These are phyloP conservation scores for Solanum rostratum DNA, from an alignment of 257 asterid genomes.

Conservation along the genomic window DNA sequence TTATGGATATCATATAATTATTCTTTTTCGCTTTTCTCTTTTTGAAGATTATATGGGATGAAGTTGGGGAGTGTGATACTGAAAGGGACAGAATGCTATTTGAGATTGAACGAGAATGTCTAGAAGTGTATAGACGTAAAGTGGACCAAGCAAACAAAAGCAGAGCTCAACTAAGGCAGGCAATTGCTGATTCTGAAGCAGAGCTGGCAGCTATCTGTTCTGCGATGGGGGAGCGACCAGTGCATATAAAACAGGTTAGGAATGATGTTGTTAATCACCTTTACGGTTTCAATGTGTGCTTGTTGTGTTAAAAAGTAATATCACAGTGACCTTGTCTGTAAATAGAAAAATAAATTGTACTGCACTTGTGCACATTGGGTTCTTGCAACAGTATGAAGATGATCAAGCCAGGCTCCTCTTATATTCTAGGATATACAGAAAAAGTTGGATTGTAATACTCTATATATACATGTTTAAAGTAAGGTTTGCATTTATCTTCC, in stretches of 20 bases:
- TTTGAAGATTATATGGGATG: conserved; percentile 89
- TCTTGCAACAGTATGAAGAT: not conserved
- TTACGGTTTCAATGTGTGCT: not conserved
- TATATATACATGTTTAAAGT: not conserved
- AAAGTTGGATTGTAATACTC: not conserved
- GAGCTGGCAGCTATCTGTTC: conserved; percentile 89
- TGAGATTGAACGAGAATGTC: conserved; percentile 84
- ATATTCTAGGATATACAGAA: not conserved
- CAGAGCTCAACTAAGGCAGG: conserved; percentile 90
- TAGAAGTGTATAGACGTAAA: conserved; percentile 85
- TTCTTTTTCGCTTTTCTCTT: not conserved
- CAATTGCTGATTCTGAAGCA: conserved; percentile 98
- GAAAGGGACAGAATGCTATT: conserved; percentile 79
- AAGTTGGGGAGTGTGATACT: conserved; percentile 82
- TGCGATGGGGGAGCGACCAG: conserved; percentile 92
- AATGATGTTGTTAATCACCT: not conserved
- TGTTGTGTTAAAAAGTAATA: not conserved
- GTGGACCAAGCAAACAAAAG: conserved; percentile 90
- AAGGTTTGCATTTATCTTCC: not conserved
- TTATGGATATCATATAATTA: not conserved
- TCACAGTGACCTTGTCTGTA: not conserved
- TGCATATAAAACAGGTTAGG: conserved; percentile 36
- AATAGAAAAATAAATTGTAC: not conserved
- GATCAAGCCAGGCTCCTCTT: not conserved
- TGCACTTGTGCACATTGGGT: not conserved